Evolutionary conservation across 2,329 filamentous ascomycete species (phyloP).

Genomic region (Neocatenulostroma microsporum): DNA sequence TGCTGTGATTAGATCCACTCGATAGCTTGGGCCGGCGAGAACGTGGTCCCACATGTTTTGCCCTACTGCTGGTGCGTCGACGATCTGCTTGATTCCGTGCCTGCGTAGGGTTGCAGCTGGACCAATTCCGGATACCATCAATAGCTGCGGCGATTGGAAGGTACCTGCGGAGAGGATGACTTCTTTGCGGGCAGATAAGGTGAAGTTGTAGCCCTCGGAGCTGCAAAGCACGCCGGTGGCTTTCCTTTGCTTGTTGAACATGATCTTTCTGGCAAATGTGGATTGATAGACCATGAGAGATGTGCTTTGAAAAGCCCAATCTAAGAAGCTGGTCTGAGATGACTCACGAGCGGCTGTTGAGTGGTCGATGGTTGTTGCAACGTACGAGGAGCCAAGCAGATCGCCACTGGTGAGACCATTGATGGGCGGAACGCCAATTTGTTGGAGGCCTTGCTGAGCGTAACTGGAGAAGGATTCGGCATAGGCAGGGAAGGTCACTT

Average conservation of each 20-base stretch:
- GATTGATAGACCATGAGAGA: conserved; percentile 25
- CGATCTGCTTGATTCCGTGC: conserved; percentile 22
- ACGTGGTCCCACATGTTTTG: conserved; percentile 13
- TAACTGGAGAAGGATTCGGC: no score
- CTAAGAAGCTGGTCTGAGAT: conserved; percentile 20
- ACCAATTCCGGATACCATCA: conserved; percentile 25
- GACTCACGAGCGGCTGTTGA: conserved; percentile 13
- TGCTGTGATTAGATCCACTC: neutral
- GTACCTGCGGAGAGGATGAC: conserved; percentile 38
- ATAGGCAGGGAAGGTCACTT: no score
- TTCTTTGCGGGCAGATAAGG: conserved; percentile 30
- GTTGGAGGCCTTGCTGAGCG: no score
- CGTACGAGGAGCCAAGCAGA: conserved; percentile 15
- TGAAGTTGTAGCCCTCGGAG: conserved; percentile 17
- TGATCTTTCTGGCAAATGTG: conserved; percentile 26
- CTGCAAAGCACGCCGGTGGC: conserved; percentile 21
- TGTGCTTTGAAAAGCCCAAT: conserved; percentile 18
- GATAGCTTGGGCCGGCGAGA: conserved; percentile 17
- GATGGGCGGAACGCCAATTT: no score
- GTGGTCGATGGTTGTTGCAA: conserved; percentile 15
- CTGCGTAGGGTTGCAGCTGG: conserved; percentile 24
- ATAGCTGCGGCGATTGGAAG: conserved; percentile 34
- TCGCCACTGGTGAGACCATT: conserved; percentile 10
- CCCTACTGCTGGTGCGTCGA: conserved; percentile 22
- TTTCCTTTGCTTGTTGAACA: conserved; percentile 25